phyloP scores from a whole-genome alignment of 2,329 filamentous ascomycete genomes.

The Trematosphaeria pertusa region DNA sequence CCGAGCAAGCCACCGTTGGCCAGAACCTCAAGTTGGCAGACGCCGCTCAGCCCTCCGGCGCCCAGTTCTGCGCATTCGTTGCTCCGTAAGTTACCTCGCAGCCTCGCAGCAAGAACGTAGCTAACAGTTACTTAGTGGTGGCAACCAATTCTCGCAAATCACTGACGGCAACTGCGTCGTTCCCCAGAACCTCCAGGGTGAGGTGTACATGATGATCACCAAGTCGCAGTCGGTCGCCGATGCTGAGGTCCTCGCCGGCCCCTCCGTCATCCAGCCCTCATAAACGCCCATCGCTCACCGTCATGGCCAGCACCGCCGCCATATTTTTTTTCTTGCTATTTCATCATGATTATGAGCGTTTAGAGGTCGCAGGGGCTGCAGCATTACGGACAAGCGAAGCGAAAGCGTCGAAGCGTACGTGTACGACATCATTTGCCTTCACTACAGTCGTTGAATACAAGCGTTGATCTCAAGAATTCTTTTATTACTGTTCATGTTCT shows the following conservation, averaged over 20 bases:
- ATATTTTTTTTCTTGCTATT: slow-evolving; percentile 2
- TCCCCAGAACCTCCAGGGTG: slow-evolving; percentile 67
- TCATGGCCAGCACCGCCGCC: slow-evolving; percentile 8
- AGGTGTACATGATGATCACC: slow-evolving; percentile 72
- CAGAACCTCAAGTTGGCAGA: slow-evolving; percentile 49
- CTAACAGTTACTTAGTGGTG: slow-evolving; percentile 40
- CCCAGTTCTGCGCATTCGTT: slow-evolving; percentile 71
- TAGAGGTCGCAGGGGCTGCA: too few relatives aligned
- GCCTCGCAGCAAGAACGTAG: too few relatives aligned
- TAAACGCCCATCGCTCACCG: slow-evolving; percentile 21
- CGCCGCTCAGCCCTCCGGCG: slow-evolving; percentile 48
- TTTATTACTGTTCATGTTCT: slow-evolving; percentile 21
- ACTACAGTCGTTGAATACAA: slow-evolving; percentile 46
- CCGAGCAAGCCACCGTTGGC: slow-evolving; percentile 51
- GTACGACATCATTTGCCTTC: slow-evolving; percentile 33
- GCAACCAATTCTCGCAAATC: slow-evolving; percentile 62
- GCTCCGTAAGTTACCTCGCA: slow-evolving; percentile 59
- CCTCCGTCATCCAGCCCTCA: slow-evolving; percentile 48
- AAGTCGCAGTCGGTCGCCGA: slow-evolving; percentile 50
- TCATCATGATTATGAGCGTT: slow-evolving; percentile 12
- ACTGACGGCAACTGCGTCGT: slow-evolving; percentile 64
- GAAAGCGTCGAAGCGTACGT: too few relatives aligned
- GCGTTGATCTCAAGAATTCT: slow-evolving; percentile 40
- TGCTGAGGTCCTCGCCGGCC: slow-evolving; percentile 66
- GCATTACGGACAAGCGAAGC: too few relatives aligned